A percentile compares a stretch with the other conserved stretches of the same genome.
phyloP scores from a whole-genome alignment of 2,329 filamentous ascomycete genomes.

The Neurospora crassa region DNA sequence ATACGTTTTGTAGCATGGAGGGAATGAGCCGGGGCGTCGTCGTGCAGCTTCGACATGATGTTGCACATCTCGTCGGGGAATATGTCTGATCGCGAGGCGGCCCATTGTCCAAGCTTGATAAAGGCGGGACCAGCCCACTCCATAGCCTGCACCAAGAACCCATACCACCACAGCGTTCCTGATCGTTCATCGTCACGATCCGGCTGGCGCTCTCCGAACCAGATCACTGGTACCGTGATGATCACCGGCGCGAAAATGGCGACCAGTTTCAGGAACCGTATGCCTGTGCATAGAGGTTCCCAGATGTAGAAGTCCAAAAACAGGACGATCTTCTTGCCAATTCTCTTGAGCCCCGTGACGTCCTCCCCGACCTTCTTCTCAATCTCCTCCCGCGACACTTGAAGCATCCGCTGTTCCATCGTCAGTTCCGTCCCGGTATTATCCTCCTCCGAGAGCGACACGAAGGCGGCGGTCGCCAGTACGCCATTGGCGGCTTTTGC shows the following conservation, averaged over 20 bases:
- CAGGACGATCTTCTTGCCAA: constrained; percentile 51
- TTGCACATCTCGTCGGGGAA: constrained; percentile 88
- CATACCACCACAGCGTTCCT: constrained; percentile 92
- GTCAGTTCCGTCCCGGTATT: constrained; percentile 48
- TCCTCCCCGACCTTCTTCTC: constrained; percentile 56
- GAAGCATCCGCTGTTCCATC: constrained; percentile 77
- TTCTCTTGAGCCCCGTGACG: constrained; percentile 47
- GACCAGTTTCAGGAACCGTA: constrained; percentile 80
- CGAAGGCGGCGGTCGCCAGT: constrained; percentile 47
- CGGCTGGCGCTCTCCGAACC: constrained; percentile 58
- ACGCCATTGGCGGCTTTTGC: constrained; percentile 26
- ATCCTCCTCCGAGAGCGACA: constrained; percentile 47
- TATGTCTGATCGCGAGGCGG: constrained; percentile 89
- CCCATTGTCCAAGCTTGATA: constrained; percentile 99
- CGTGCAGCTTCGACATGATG: constrained; percentile 91
- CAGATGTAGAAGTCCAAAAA: constrained; percentile 63
- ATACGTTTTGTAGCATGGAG: constrained; percentile 69
- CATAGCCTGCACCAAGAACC: constrained; percentile 79
- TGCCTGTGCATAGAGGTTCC: constrained; percentile 79
- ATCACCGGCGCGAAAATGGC: constrained; percentile 89
- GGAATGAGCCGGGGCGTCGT: constrained; percentile 86
- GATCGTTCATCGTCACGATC: constrained; percentile 63
- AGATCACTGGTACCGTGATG: constrained; percentile 66
- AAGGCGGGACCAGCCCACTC: constrained; percentile 90
- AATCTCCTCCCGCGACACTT: constrained; percentile 70